phyloP scores from a whole-genome alignment of 2,329 filamentous ascomycete genomes.

The Raffaelea arxii region DNA sequence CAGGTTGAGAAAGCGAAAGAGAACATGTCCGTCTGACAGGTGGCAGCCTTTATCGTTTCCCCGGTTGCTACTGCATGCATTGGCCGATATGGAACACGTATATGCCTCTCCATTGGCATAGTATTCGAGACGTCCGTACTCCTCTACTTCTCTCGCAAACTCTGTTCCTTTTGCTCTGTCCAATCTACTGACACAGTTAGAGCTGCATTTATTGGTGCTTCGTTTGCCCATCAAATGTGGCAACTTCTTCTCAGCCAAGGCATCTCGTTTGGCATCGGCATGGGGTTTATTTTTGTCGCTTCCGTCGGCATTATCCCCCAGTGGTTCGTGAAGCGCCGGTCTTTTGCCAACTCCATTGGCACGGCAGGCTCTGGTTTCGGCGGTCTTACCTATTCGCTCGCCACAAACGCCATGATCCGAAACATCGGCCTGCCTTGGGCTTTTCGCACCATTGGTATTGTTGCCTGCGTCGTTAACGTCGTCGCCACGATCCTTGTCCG shows the following conservation, averaged over 20 bases:
- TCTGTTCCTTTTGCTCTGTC: neutral
- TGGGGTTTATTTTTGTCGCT: conserved; percentile 67
- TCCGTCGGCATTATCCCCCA: conserved; percentile 59
- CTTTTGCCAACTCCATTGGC: conserved; percentile 58
- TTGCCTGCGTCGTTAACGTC: conserved; percentile 55
- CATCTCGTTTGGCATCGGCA: conserved; percentile 65
- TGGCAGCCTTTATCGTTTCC: conserved; percentile 52
- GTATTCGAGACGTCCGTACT: conserved; percentile 44
- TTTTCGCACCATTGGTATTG: conserved; percentile 54
- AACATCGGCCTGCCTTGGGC: conserved; percentile 56
- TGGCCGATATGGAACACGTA: conserved; percentile 51
- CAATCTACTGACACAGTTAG: conserved; percentile 14
- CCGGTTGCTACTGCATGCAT: conserved; percentile 56
- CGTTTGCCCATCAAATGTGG: conserved; percentile 60
- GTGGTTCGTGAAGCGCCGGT: conserved; percentile 62
- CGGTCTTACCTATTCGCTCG: conserved; percentile 60
- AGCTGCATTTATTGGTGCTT: conserved; percentile 57
- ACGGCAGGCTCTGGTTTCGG: conserved; percentile 65
- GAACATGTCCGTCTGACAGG: conserved; percentile 21
- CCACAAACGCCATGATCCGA: conserved; percentile 57
- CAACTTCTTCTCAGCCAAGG: conserved; percentile 70
- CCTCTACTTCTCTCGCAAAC: no score
- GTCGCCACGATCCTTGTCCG: conserved; percentile 52
- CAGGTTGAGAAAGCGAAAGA: neutral
- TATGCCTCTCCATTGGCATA: conserved; percentile 54